phyloP scores from a whole-genome alignment of 2,329 filamentous ascomycete species.

The Ilyonectria sp. region DNA sequence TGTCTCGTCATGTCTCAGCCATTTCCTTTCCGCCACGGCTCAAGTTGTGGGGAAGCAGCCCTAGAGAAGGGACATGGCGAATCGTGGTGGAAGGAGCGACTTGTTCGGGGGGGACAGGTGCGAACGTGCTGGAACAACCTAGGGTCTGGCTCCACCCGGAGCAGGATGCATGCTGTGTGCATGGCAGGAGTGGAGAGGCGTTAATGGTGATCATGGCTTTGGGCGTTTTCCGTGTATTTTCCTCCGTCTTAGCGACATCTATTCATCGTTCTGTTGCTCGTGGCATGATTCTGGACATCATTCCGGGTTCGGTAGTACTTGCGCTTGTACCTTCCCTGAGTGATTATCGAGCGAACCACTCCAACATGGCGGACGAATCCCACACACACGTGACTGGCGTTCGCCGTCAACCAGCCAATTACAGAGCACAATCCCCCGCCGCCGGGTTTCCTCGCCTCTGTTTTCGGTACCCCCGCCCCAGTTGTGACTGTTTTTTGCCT shows the following conservation, averaged over 20 bases:
- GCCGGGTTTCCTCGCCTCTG: constrained; percentile 11
- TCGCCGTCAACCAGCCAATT: constrained; percentile 20
- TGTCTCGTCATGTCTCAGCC: constrained; percentile 27
- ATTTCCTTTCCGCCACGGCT: constrained; percentile 8
- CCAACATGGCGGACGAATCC: constrained; percentile 16
- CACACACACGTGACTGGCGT: constrained; percentile 22
- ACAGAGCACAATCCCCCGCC: constrained; percentile 22
- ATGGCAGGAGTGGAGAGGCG: constrained; percentile 28
- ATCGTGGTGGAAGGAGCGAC: constrained; percentile 22
- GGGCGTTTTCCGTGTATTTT: neutral
- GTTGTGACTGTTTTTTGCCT: constrained; percentile 30
- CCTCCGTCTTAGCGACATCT: neutral
- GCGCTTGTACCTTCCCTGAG: constrained; percentile 20
- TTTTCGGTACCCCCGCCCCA: constrained; percentile 29
- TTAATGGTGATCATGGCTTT: constrained; percentile 12
- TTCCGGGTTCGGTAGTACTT: neutral
- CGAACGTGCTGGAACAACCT: constrained; percentile 23
- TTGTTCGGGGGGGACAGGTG: constrained; percentile 19
- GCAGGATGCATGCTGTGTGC: constrained; percentile 27
- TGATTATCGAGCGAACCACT: constrained; percentile 24
- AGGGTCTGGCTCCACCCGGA: constrained; percentile 25
- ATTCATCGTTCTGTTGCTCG: neutral
- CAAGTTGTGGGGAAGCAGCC: constrained; percentile 24
- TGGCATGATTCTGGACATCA: neutral
- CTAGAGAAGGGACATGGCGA: constrained; percentile 5